phyloP scores from a whole-genome alignment of 2,329 filamentous ascomycete genomes.

The Colletotrichum chlorophyti region DNA sequence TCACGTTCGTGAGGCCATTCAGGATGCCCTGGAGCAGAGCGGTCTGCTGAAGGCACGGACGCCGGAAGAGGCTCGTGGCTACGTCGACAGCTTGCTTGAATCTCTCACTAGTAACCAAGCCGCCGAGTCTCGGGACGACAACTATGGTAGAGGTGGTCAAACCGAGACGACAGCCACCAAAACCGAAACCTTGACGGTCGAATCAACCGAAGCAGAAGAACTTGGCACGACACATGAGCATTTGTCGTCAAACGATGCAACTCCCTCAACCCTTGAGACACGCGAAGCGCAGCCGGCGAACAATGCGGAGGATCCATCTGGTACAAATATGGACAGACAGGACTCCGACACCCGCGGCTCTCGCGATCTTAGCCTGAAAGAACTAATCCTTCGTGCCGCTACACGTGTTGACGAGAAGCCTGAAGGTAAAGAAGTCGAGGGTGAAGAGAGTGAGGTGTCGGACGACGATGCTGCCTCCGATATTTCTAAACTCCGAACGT shows the following conservation, averaged over 20 bases:
- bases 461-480: constrained; percentile 36
- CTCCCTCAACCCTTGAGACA: not conserved
- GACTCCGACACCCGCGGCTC: constrained; percentile 6
- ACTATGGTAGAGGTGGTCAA: constrained; percentile 44
- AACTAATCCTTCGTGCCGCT: constrained; percentile 60
- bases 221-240: not conserved
- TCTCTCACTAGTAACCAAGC: constrained; percentile 47
- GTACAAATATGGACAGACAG: not conserved
- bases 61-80: constrained; percentile 52
- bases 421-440: constrained; percentile 32
- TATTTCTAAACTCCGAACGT: constrained; percentile 51
- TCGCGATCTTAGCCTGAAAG: constrained; percentile 42
- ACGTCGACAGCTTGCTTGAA: constrained; percentile 58
- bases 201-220: not conserved
- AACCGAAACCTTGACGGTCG: not conserved
- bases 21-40: constrained; percentile 61
- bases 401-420: constrained; percentile 48
- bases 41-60: constrained; percentile 56
- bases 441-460: constrained; percentile 30
- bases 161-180: not conserved
- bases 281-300: not conserved
- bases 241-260: not conserved
- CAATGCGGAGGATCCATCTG: not conserved
- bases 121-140: constrained; percentile 13
- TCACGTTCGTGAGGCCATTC: constrained; percentile 59